phyloP scores from a whole-genome alignment of 1,284 basidiomycete species.

The Gastroboletus turbinatus region DNA sequence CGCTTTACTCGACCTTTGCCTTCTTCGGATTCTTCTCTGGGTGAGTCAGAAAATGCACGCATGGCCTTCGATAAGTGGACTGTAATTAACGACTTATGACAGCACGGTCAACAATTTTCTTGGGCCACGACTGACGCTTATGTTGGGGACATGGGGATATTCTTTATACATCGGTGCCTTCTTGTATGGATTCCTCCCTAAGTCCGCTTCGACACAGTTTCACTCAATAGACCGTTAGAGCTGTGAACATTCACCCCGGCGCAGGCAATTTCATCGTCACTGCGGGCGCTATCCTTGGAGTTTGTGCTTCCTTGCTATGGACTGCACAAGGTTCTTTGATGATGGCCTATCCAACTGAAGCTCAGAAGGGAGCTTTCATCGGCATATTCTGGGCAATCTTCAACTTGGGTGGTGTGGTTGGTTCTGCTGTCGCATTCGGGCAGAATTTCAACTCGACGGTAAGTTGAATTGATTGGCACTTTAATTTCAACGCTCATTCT shows the following conservation, averaged over 20 bases:
- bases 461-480: background rate
- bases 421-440: constrained; percentile 57
- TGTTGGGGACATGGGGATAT: constrained; percentile 53
- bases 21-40: constrained; percentile 47
- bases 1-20: constrained; percentile 49
- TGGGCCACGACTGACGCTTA: constrained; percentile 53
- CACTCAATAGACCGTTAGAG: constrained; percentile 26
- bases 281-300: constrained; percentile 58
- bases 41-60: constrained; percentile 20
- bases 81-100: background rate
- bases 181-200: constrained; percentile 34
- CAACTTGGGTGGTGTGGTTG: constrained; percentile 65
- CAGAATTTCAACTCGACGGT: constrained; percentile 47
- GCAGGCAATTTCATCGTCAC: constrained; percentile 50
- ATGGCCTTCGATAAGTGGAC: background rate
- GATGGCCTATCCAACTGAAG: constrained; percentile 60
- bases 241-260: constrained; percentile 44
- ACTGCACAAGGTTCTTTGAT: constrained; percentile 66
- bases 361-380: constrained; percentile 61
- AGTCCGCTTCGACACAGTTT: background rate
- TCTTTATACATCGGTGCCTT: constrained; percentile 56
- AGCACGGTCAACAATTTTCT: constrained; percentile 54
- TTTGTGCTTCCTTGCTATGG: constrained; percentile 68
- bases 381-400: constrained; percentile 71
- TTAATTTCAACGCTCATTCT: background rate